A percentile compares a stretch with the other conserved stretches of the same genome.
These are phyloP conservation scores for Parachaetomium inaequale DNA, from an alignment of 495 filamentous ascomycete genomes.

Conservation along the genomic window DNA sequence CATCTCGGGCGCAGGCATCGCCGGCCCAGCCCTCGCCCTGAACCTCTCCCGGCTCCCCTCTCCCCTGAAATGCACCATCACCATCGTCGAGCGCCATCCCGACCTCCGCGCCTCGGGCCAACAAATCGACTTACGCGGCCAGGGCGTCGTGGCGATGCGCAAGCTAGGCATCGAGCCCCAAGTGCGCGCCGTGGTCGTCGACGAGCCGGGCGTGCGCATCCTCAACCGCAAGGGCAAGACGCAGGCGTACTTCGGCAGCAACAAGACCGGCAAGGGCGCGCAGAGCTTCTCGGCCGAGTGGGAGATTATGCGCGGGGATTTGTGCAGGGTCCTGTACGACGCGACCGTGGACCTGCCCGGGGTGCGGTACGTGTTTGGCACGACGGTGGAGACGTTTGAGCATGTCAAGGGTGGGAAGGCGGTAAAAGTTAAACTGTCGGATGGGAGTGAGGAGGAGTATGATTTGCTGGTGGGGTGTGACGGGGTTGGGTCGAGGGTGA, in stretches of 20 bases:
- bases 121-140: constrained; percentile 50
- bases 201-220: constrained; percentile 46
- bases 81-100: constrained; percentile 51
- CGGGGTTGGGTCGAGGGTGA: constrained; percentile 43
- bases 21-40: constrained; percentile 49
- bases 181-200: constrained; percentile 37
- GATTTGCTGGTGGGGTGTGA: constrained; percentile 53
- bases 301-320: constrained; percentile 55
- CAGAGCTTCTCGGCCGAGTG: constrained; percentile 52
- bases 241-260: constrained; percentile 42
- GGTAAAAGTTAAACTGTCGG: constrained; percentile 34
- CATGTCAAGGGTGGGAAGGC: constrained; percentile 13
- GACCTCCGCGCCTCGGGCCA: constrained; percentile 47
- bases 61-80: constrained; percentile 36
- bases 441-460: constrained; percentile 35
- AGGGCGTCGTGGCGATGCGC: constrained; percentile 47
- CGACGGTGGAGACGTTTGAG: constrained; percentile 27
- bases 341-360: constrained; percentile 39
- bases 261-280: constrained; percentile 36
- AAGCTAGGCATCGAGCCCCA: constrained; percentile 50
- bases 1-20: constrained; percentile 36
- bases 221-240: constrained; percentile 37
- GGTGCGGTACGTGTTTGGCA: constrained; percentile 46
- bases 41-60: constrained; percentile 45
- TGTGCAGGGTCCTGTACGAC: constrained; percentile 47